phyloP scores from a whole-genome alignment of 805 yeast genomes.

The Hanseniaspora lachancei region DNA sequence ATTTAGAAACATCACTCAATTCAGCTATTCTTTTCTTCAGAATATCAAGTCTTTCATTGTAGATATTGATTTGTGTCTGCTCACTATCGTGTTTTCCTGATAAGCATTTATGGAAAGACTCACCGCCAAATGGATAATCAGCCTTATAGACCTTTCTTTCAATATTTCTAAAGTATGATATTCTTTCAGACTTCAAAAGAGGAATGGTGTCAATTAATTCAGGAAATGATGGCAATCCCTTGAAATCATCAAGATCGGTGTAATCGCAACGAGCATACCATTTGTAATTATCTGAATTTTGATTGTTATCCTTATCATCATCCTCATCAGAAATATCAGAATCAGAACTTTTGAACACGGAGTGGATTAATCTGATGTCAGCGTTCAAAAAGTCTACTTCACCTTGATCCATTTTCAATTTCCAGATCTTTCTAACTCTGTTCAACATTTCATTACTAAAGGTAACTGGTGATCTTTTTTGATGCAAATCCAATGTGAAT shows the following conservation, averaged over 20 bases:
- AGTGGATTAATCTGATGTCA: constrained; percentile 55
- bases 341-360: constrained; percentile 47
- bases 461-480: constrained; percentile 32
- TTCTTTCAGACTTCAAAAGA: constrained; percentile 41
- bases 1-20: not conserved
- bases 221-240: constrained; percentile 32
- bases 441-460: constrained; percentile 35
- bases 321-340: constrained; percentile 25
- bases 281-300: not conserved
- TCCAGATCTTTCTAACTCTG: constrained; percentile 33
- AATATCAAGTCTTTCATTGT: constrained; percentile 27
- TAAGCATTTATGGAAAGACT: constrained; percentile 40
- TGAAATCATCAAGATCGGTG: constrained; percentile 48
- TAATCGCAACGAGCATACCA: constrained; percentile 76
- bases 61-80: constrained; percentile 37
- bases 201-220: constrained; percentile 33
- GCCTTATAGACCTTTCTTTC: constrained; percentile 34
- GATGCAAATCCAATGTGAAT: constrained; percentile 51
- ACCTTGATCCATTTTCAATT: constrained; percentile 50
- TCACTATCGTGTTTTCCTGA: constrained; percentile 43
- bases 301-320: constrained; percentile 18
- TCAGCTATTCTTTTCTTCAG: not conserved
- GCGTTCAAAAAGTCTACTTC: constrained; percentile 57
- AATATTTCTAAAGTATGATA: constrained; percentile 46
- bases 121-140: constrained; percentile 46